phyloP scores from a whole-genome alignment of 805 yeast genomes.

The Candida easanensis region DNA sequence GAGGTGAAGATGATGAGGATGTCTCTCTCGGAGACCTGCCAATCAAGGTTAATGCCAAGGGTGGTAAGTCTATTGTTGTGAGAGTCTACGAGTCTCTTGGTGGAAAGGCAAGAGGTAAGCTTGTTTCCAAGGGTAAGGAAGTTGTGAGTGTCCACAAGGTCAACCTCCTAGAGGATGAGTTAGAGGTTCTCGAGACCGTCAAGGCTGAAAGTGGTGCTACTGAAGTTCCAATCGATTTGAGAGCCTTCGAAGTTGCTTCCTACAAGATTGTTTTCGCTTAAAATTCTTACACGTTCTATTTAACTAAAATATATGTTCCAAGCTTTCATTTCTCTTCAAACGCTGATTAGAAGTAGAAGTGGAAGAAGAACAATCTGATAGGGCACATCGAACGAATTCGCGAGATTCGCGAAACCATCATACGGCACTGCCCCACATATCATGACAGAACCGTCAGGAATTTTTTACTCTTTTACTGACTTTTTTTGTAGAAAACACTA shows the following conservation, averaged over 20 bases:
- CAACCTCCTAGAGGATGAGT: constrained; percentile 38
- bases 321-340: no score
- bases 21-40: constrained; percentile 44
- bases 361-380: no score
- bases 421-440: no score
- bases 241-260: constrained; percentile 76
- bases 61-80: constrained; percentile 54
- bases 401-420: no score
- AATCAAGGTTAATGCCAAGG: constrained; percentile 38
- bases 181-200: constrained; percentile 26
- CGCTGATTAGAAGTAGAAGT: no score
- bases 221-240: constrained; percentile 38
- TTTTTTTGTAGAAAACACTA: no score
- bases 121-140: constrained; percentile 42
- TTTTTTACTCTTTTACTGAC: no score
- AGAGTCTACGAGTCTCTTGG: constrained; percentile 89
- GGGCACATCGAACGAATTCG: no score
- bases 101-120: constrained; percentile 57
- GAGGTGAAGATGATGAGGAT: constrained; percentile 80
- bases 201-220: neutral
- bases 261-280: constrained; percentile 31
- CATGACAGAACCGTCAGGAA: no score
- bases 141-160: constrained; percentile 29
- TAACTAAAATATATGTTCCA: no score
- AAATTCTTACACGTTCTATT: neutral